Conservation (phyloP, 768 basidiomycete species). For the Termitomyces sp. region DNA sequence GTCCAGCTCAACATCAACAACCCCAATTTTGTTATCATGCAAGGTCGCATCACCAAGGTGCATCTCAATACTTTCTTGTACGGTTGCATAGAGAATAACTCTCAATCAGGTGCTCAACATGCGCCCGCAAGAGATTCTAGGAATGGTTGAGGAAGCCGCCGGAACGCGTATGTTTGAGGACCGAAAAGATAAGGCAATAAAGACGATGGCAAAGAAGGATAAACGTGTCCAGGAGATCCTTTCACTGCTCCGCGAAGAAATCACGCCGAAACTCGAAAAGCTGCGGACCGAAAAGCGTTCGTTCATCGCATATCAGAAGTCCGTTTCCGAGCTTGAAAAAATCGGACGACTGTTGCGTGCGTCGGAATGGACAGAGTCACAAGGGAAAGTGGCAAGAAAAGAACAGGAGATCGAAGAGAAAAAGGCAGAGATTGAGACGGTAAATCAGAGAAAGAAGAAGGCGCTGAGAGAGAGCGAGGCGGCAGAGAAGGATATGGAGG, state of each 20-base stretch:
- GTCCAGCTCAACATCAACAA: slow-evolving; percentile 99
- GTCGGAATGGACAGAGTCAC: slow-evolving; percentile 77
- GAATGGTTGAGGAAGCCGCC: slow-evolving; percentile 98
- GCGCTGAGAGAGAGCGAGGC: slow-evolving; percentile 49
- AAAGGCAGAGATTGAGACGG: slow-evolving; percentile 40
- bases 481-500: slow-evolving; percentile 62
- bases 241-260: slow-evolving; percentile 78
- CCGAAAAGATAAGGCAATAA: slow-evolving; percentile 92
- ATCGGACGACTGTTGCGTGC: slow-evolving; percentile 79
- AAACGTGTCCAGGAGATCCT: slow-evolving; percentile 91
- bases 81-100: too few species aligned
- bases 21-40: slow-evolving; percentile 99
- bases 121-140: slow-evolving; percentile 95
- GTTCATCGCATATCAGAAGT: slow-evolving; percentile 88
- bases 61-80: slow-evolving; percentile 5
- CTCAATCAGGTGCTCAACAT: slow-evolving; percentile 79
- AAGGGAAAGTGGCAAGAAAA: slow-evolving; percentile 48
- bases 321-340: slow-evolving; percentile 80
- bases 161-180: slow-evolving; percentile 99
- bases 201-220: slow-evolving; percentile 96
- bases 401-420: slow-evolving; percentile 49
- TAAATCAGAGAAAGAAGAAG: slow-evolving; percentile 44
- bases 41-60: slow-evolving; percentile 98
- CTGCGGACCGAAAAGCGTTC: slow-evolving; percentile 85
- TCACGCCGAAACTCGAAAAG: slow-evolving; percentile 89